phyloP scores from a whole-genome alignment of 2,329 filamentous ascomycete genomes.

The Fusarium sp. region DNA sequence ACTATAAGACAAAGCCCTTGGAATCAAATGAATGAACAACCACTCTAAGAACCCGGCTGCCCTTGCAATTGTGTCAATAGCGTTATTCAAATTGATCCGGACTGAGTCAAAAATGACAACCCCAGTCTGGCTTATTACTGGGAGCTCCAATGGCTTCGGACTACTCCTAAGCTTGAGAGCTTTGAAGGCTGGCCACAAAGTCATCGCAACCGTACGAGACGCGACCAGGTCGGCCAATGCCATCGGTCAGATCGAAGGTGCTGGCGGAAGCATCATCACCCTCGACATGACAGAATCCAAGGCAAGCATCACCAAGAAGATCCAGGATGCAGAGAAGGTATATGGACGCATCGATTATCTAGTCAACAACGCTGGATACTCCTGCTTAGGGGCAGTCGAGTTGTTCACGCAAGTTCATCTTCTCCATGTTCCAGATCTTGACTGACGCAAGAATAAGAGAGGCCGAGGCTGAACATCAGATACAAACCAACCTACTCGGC shows the following conservation, averaged over 20 bases:
- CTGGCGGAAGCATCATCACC: conserved; percentile 45
- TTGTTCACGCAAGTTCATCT: conserved; percentile 42
- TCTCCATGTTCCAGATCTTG: not conserved
- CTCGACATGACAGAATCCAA: conserved; percentile 46
- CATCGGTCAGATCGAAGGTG: conserved; percentile 32
- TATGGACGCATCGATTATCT: conserved; percentile 58
- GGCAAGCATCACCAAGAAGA: conserved; percentile 38
- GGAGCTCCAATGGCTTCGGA: conserved; percentile 41
- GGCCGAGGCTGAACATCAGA: conserved; percentile 54
- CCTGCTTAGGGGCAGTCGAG: conserved; percentile 37
- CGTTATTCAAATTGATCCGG: not conserved
- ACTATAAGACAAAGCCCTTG: conserved; percentile 8
- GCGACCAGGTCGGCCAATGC: conserved; percentile 26
- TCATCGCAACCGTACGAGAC: conserved; percentile 37
- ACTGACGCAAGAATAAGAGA: conserved; percentile 42
- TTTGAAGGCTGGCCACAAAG: conserved; percentile 34
- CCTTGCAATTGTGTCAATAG: not conserved
- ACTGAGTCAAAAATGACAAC: conserved; percentile 27
- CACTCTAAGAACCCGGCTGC: too few relatives aligned
- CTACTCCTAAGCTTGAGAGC: conserved; percentile 35
- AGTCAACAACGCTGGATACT: conserved; percentile 63
- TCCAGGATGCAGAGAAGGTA: conserved; percentile 43
- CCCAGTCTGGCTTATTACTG: conserved; percentile 43
- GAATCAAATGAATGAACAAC: too few relatives aligned
- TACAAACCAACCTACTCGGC: conserved; percentile 63